These are phyloP conservation scores for Lentinula edodes DNA, from an alignment of 768 basidiomycete species.

Conservation along the genomic window DNA sequence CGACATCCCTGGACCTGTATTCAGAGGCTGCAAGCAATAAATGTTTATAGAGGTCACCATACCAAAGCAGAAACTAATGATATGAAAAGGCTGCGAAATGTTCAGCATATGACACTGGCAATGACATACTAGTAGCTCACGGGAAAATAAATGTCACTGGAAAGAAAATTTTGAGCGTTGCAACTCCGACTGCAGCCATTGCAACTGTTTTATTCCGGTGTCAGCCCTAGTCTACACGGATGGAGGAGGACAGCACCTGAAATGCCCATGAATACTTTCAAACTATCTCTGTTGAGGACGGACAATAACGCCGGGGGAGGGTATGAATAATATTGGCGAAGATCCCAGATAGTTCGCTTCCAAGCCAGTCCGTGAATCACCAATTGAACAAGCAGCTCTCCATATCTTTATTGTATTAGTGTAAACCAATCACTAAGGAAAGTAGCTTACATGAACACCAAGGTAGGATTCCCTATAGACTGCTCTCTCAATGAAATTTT, in stretches of 20 bases:
- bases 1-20: not conserved
- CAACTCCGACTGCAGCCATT: not conserved
- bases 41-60: not conserved
- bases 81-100: not conserved
- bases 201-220: not conserved
- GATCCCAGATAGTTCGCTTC: conserved; percentile 1
- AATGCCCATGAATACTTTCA: not conserved
- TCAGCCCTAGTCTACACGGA: not conserved
- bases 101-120: not conserved
- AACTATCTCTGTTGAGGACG: not conserved
- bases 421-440: not conserved
- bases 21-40: not conserved
- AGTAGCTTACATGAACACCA: not conserved
- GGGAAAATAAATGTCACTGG: not conserved
- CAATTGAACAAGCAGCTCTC: not conserved
- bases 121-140: not conserved
- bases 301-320: not conserved
- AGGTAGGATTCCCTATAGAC: not conserved
- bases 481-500: not conserved
- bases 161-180: not conserved
- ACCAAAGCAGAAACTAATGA: not conserved
- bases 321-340: not conserved
- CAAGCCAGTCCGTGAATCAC: not conserved
- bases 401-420: not conserved
- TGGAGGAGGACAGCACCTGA: not conserved